Conservation (phyloP, 73 alveolate genomes). For the Urostyla sp. region DNA sequence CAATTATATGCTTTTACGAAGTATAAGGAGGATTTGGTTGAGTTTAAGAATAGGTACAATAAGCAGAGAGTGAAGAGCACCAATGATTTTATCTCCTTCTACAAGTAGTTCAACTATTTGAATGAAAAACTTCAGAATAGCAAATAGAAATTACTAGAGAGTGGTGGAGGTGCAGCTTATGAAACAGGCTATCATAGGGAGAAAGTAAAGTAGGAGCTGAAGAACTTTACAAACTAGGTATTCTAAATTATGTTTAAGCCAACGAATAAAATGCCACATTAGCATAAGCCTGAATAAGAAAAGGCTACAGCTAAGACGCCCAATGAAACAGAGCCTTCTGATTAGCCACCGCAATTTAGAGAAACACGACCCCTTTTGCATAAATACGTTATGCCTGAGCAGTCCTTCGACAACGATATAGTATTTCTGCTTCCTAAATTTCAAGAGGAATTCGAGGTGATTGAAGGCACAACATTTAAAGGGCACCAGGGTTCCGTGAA, state of each 20-base stretch:
- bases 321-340: conserved; percentile 16
- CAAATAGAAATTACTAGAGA: not conserved
- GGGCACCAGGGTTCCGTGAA: conserved; percentile 47
- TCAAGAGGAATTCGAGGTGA: conserved; percentile 60
- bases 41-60: not conserved
- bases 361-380: not conserved
- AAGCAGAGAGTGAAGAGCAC: not conserved
- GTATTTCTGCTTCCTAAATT: conserved; percentile 35
- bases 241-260: not conserved
- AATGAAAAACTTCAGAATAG: conserved; percentile 8
- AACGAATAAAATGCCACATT: not conserved
- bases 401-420: conserved; percentile 22
- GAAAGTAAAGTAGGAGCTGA: not conserved
- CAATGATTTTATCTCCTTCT: not conserved
- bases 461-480: conserved; percentile 52
- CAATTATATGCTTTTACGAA: not conserved
- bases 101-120: not conserved
- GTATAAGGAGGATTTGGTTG: not conserved
- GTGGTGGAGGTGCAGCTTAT: not conserved
- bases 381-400: conserved; percentile 20
- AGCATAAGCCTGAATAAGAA: not conserved
- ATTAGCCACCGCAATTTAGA: conserved; percentile 11
- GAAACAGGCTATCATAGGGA: not conserved
- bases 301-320: not conserved
- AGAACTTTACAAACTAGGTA: not conserved